Conservation (phyloP, 2,329 filamentous ascomycete species). For the Aspergillus flavus region DNA sequence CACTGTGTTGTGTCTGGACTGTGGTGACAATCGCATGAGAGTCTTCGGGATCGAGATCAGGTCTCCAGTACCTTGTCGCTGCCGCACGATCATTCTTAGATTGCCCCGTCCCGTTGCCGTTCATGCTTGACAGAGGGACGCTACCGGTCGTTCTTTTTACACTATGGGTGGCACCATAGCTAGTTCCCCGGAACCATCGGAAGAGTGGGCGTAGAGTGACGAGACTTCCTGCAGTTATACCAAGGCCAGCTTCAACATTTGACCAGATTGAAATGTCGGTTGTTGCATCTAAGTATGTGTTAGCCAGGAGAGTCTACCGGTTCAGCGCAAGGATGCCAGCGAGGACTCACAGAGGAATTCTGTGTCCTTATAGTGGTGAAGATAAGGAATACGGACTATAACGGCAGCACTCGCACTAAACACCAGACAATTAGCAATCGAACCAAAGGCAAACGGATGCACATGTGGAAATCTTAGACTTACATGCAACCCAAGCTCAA, state of each 20-base stretch:
- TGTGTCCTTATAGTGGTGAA: constrained; percentile 33
- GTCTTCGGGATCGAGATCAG: constrained; percentile 32
- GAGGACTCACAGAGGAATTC: constrained; percentile 38
- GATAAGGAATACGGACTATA: constrained; percentile 39
- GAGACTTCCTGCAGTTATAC: constrained; percentile 51
- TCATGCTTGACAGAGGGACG: constrained; percentile 35
- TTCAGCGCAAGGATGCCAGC: neutral
- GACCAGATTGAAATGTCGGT: constrained; percentile 45
- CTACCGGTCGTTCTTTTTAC: constrained; percentile 29
- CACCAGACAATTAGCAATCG: constrained; percentile 25
- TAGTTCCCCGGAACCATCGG: constrained; percentile 38
- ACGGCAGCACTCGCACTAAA: constrained; percentile 39
- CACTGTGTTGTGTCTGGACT: constrained; percentile 31
- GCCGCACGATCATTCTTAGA: constrained; percentile 19
- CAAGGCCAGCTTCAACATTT: constrained; percentile 41
- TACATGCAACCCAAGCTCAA: constrained; percentile 59
- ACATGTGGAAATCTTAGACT: constrained; percentile 25
- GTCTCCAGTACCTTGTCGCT: constrained; percentile 33
- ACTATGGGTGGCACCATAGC: constrained; percentile 27
- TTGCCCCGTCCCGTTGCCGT: constrained; percentile 19
- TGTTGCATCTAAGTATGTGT: constrained; percentile 31
- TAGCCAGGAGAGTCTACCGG: neutral
- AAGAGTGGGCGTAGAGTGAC: constrained; percentile 55
- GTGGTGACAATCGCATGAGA: constrained; percentile 31
- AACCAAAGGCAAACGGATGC: neutral